Evolutionary conservation across 768 basidiomycete genomes (phyloP), one percentile per base, ranked within the genome.

Genomic region (Russula compacta): DNA sequence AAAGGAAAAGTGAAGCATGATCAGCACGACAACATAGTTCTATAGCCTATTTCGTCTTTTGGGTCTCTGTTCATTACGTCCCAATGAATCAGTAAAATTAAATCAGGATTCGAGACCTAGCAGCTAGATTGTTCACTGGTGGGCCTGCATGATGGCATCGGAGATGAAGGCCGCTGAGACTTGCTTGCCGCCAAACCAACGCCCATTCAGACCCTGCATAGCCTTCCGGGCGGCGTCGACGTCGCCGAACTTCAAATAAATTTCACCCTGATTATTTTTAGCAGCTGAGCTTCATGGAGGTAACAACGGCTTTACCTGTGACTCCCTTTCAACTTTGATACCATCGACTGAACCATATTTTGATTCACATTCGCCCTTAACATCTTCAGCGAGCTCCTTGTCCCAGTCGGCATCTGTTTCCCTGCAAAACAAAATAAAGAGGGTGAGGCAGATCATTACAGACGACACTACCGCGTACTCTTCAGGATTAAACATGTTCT

Each of bases 331-430:
- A 29, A 99, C 83, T 70, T 92, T 94, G 78, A 99, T 92, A 40
- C 85, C 84, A 49, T 83, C 79, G 24, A 98, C 92, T 50, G 73
- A 74, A 53, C 97, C 97, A 69, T 97, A 98, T 74, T 95, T 95
- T 59, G 76, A 77, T 74, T 94, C 89, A 67, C 91, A 89, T 79
- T 99, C 97, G 62, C 83, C 83, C 76, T 92, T 97, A 70, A 98
- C 94, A 70, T 99, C 97, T 17, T 98, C 94, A 56, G 85, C 90
- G 49, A 99, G 86, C 60, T 98, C 97, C 63, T 83, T 89, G 70
- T 98, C 92, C 97, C 97, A 99, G 69, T 98, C 91, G 48, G 81
- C 83, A 65, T 94, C 97, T 14, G 92, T 94, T 79, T 98, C 97
- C 73, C 92, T 95, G 69, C 15, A 62, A 60, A 63, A 29, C 3